Evolutionary conservation across 2,329 filamentous ascomycete species (phyloP).

Genomic region (Dothideomycetes sp.): DNA sequence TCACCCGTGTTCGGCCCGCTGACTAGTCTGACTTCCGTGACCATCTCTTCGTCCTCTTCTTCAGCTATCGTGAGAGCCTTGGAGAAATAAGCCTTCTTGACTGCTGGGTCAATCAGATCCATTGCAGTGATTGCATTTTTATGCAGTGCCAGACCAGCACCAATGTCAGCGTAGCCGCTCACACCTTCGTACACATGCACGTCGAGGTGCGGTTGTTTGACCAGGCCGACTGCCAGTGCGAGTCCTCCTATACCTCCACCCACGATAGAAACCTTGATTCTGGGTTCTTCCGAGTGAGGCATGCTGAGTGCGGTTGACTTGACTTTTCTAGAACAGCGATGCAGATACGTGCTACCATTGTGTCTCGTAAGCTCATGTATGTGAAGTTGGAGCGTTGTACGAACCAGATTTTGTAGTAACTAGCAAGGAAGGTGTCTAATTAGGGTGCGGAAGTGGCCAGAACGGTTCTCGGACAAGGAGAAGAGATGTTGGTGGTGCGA

Average conservation of each 20-base stretch:
- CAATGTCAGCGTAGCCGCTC: slow-evolving; percentile 34
- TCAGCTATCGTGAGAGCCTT: slow-evolving; percentile 37
- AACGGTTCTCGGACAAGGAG: too few relatives aligned
- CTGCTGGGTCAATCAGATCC: slow-evolving; percentile 21
- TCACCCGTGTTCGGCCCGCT: slow-evolving; percentile 28
- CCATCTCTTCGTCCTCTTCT: slow-evolving; percentile 21
- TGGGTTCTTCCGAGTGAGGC: slow-evolving; percentile 7
- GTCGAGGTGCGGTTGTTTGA: slow-evolving; percentile 29
- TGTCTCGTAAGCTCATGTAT: not conserved
- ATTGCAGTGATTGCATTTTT: slow-evolving; percentile 44
- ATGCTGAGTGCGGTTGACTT: slow-evolving; percentile 1
- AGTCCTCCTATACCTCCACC: slow-evolving; percentile 43
- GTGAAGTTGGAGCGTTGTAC: too few relatives aligned
- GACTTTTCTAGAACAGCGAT: not conserved
- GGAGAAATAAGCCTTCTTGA: slow-evolving; percentile 36
- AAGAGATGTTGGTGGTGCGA: too few relatives aligned
- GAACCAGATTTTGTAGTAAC: too few relatives aligned
- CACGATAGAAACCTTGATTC: slow-evolving; percentile 34
- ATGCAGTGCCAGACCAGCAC: slow-evolving; percentile 39
- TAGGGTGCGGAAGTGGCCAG: too few relatives aligned
- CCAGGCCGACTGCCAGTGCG: slow-evolving; percentile 35
- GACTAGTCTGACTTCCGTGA: slow-evolving; percentile 22
- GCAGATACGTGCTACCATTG: not conserved
- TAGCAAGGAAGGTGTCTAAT: too few relatives aligned
- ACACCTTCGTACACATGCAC: slow-evolving; percentile 42